phyloP scores from a whole-genome alignment of 495 filamentous ascomycete species.

The Thozetella sp. region DNA sequence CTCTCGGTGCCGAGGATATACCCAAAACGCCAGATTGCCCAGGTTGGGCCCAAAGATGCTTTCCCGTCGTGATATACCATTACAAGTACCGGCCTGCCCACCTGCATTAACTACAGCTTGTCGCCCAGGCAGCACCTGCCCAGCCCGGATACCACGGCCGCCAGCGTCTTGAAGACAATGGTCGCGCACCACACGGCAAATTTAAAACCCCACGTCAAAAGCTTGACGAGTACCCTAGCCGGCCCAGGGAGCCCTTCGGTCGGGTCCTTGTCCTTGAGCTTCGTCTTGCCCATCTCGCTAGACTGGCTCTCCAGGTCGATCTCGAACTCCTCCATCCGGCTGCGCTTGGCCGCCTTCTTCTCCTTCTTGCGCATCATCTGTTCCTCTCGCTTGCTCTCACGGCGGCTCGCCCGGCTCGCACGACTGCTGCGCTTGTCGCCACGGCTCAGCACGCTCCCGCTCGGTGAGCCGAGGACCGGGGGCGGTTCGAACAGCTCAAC shows the following conservation, averaged over 20 bases:
- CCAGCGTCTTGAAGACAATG: constrained; percentile 41
- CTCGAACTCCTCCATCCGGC: constrained; percentile 52
- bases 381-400: constrained; percentile 18
- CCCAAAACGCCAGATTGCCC: background rate
- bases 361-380: constrained; percentile 13
- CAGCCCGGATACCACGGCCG: constrained; percentile 34
- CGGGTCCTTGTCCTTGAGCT: constrained; percentile 24
- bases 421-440: constrained; percentile 12
- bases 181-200: constrained; percentile 46
- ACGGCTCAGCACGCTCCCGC: constrained; percentile 9
- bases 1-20: constrained; percentile 1
- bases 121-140: constrained; percentile 37
- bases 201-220: constrained; percentile 44
- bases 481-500: constrained; percentile 56
- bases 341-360: constrained; percentile 29
- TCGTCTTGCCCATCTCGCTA: constrained; percentile 38
- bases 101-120: constrained; percentile 26
- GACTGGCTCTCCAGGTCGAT: constrained; percentile 58
- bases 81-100: constrained; percentile 3
- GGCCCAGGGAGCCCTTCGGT: constrained; percentile 41
- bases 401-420: constrained; percentile 20
- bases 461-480: constrained; percentile 28
- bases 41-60: background rate
- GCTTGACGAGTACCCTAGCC: constrained; percentile 34
- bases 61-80: constrained; percentile 1